phyloP scores from a whole-genome alignment of 371 early-diverging fungal species.

The Dichotomocladium elegans region DNA sequence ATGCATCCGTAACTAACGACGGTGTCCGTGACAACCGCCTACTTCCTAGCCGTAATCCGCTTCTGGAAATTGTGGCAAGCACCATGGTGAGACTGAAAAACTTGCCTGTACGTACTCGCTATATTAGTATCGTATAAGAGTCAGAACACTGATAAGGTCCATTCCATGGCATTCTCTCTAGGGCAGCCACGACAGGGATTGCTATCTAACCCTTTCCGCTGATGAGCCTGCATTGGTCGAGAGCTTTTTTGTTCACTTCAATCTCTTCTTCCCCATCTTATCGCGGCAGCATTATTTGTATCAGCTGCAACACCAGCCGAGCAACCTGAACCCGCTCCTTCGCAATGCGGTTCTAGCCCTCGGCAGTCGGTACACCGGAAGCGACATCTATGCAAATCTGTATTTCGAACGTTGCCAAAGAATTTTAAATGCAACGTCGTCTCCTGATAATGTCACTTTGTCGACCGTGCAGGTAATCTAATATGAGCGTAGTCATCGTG shows the following conservation, averaged over 20 bases:
- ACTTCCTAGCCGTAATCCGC: not conserved
- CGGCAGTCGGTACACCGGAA: slow-evolving; percentile 19
- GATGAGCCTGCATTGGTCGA: slow-evolving; percentile 22
- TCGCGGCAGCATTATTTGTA: slow-evolving; percentile 31
- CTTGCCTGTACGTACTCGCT: slow-evolving; percentile 22
- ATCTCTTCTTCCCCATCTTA: slow-evolving; percentile 40
- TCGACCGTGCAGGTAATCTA: slow-evolving; percentile 28
- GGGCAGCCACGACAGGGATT: slow-evolving; percentile 40
- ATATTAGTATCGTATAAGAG: too few relatives aligned
- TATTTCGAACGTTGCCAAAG: not conserved
- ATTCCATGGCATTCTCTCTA: slow-evolving; percentile 36
- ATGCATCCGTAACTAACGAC: not conserved
- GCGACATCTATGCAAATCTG: slow-evolving; percentile 1
- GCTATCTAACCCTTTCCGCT: slow-evolving; percentile 13
- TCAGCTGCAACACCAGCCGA: slow-evolving; percentile 13
- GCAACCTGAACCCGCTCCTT: slow-evolving; percentile 26
- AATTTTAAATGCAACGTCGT: not conserved
- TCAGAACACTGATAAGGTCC: slow-evolving; percentile 51
- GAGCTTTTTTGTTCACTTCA: slow-evolving; percentile 38
- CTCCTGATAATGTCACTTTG: slow-evolving; percentile 13
- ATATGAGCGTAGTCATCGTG: too few relatives aligned
- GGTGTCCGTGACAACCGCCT: not conserved
- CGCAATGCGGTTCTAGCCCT: slow-evolving; percentile 27
- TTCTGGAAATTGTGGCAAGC: slow-evolving; percentile 3
- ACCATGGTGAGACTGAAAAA: too few relatives aligned